phyloP scores from a whole-genome alignment of 352 stramenopile genomes.

The Globisporangium cylindrosporum region DNA sequence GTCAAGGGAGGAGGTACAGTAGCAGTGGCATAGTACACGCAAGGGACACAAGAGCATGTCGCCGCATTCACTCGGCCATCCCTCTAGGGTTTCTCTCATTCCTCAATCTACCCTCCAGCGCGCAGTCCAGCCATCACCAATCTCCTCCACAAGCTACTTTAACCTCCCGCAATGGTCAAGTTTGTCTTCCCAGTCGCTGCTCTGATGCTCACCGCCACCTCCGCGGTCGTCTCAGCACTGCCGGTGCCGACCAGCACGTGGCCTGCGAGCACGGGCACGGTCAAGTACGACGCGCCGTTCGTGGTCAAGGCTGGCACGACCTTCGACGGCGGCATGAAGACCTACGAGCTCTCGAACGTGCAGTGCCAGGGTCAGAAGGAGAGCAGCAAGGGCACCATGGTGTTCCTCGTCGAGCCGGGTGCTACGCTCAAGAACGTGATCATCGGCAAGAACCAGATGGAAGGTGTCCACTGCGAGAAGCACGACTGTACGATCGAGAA shows the following conservation, averaged over 20 bases:
- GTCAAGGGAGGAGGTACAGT: neutral
- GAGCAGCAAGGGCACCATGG: constrained; percentile 11
- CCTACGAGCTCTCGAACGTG: constrained; percentile 26
- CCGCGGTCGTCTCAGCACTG: neutral
- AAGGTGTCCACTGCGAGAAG: constrained; percentile 30
- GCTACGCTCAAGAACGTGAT: constrained; percentile 33
- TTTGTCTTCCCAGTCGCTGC: constrained; percentile 7
- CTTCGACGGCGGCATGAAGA: constrained; percentile 40
- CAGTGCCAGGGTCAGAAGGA: constrained; percentile 22
- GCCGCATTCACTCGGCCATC: neutral
- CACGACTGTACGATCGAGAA: constrained; percentile 32
- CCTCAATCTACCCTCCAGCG: neutral
- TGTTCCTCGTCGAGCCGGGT: constrained; percentile 29
- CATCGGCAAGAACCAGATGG: constrained; percentile 29
- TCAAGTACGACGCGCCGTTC: constrained; percentile 14
- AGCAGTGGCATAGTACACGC: neutral
- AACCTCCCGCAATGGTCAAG: constrained; percentile 7
- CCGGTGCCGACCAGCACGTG: constrained; percentile 22
- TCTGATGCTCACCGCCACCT: neutral
- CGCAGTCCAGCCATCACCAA: neutral
- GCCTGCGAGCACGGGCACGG: constrained; percentile 22
- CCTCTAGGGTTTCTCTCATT: neutral
- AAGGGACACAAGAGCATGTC: neutral
- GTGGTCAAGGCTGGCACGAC: constrained; percentile 19
- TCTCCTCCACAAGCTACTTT: neutral